phyloP scores from a whole-genome alignment of 148 eudicot species.

The Pharnaceum exiguum region DNA sequence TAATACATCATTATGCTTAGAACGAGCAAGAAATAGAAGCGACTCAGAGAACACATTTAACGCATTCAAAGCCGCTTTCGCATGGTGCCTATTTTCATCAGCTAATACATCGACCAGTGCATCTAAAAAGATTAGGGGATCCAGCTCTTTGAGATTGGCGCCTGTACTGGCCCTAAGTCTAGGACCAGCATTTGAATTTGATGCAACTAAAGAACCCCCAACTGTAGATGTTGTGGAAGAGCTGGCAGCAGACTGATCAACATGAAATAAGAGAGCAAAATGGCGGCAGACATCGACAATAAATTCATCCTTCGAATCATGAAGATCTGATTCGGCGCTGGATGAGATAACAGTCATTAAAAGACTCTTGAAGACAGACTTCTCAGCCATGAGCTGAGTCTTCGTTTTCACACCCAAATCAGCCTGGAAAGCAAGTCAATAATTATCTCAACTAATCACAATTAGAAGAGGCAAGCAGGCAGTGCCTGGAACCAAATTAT shows the following conservation, averaged over 20 bases:
- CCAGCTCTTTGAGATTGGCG: slow-evolving; percentile 82
- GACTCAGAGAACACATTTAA: slow-evolving; percentile 72
- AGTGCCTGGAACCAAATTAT: no score
- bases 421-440: slow-evolving; percentile 45
- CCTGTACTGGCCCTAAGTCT: slow-evolving; percentile 45
- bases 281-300: slow-evolving; percentile 75
- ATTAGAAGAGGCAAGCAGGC: neutral
- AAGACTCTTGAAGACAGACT: slow-evolving; percentile 86
- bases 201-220: slow-evolving; percentile 46
- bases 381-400: slow-evolving; percentile 98
- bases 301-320: slow-evolving; percentile 70
- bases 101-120: slow-evolving; percentile 93
- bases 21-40: slow-evolving; percentile 75
- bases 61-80: slow-evolving; percentile 87
- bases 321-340: slow-evolving; percentile 77
- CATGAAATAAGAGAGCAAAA: slow-evolving; percentile 85
- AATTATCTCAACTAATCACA: neutral
- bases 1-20: slow-evolving; percentile 61
- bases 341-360: slow-evolving; percentile 88
- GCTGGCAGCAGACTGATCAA: slow-evolving; percentile 46
- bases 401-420: slow-evolving; percentile 96
- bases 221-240: slow-evolving; percentile 37
- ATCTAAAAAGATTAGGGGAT: slow-evolving; percentile 89
- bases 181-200: slow-evolving; percentile 36
- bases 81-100: slow-evolving; percentile 87